Conservation (phyloP, 257 asterid species). For the Prunella vulgaris region DNA sequence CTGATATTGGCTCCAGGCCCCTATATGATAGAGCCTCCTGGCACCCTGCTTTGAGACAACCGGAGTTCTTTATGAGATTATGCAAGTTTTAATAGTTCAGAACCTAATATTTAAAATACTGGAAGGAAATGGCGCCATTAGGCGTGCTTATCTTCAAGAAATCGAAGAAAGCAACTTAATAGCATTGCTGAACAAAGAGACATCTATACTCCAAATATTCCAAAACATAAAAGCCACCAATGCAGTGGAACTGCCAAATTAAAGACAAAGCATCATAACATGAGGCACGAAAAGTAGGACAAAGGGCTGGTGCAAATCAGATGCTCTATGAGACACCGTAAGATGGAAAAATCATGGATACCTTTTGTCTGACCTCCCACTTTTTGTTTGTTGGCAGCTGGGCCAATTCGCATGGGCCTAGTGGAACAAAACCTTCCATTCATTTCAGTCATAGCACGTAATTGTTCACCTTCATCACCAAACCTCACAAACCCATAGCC, state of each 20-base stretch:
- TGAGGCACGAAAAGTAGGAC: conserved; percentile 14
- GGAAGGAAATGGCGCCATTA: conserved; percentile 48
- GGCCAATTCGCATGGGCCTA: conserved; percentile 94
- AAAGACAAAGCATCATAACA: conserved; percentile 29
- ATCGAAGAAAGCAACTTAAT: conserved; percentile 37
- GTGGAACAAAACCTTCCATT: conserved; percentile 86
- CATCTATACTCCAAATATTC: conserved; percentile 30
- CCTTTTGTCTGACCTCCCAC: conserved; percentile 63
- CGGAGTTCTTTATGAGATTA: conserved; percentile 65
- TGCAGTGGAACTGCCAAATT: conserved; percentile 35
- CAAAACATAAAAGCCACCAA: conserved; percentile 31
- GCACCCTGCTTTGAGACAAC: conserved; percentile 97
- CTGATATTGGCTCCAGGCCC: conserved; percentile 88
- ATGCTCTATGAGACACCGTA: conserved; percentile 20
- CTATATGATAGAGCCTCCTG: conserved; percentile 78
- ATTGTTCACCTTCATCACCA: conserved; percentile 76
- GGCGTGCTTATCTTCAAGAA: conserved; percentile 43
- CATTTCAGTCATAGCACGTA: conserved; percentile 92
- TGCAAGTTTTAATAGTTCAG: conserved; percentile 39
- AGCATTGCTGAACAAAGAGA: conserved; percentile 39
- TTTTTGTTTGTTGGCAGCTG: conserved; percentile 85
- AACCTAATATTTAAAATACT: conserved; percentile 35
- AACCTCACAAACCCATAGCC: conserved; percentile 94
- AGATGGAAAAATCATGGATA: conserved; percentile 22
- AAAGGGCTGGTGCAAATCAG: conserved; percentile 1